Percentiles rank a stretch among this genome's conserved stretches.
phyloP scores from a whole-genome alignment of 2,329 filamentous ascomycete species.

The Claviceps pusilla region DNA sequence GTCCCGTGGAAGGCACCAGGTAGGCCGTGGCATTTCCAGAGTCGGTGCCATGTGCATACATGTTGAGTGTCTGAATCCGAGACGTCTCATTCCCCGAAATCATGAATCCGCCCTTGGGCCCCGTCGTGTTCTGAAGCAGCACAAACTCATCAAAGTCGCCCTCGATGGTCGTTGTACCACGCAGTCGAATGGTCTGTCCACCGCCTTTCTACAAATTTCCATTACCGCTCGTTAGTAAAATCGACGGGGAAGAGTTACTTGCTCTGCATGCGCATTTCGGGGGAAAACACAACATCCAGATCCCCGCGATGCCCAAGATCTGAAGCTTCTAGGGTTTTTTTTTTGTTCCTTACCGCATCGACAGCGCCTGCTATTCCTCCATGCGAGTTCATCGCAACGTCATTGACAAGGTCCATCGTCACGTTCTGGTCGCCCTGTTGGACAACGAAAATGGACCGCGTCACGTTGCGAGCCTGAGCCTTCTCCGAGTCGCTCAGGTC shows the following conservation, averaged over 20 bases:
- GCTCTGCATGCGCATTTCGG: too few species aligned
- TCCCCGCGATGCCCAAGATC: too few species aligned
- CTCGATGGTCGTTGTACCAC: conserved; percentile 48
- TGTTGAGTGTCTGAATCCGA: conserved; percentile 51
- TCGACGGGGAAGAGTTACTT: too few species aligned
- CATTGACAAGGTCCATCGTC: conserved; percentile 40
- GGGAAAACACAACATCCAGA: too few species aligned
- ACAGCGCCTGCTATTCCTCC: conserved; percentile 37
- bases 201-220: conserved; percentile 31
- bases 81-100: conserved; percentile 49
- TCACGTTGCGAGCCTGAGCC: conserved; percentile 58
- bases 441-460: conserved; percentile 58
- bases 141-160: conserved; percentile 65
- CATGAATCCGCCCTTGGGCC: conserved; percentile 32
- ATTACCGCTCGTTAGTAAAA: neutral
- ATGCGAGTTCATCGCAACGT: conserved; percentile 33
- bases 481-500: conserved; percentile 44
- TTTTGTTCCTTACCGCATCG: conserved; percentile 23
- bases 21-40: conserved; percentile 64
- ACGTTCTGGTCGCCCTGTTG: conserved; percentile 53
- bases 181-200: conserved; percentile 46
- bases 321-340: too few species aligned
- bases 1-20: conserved; percentile 52
- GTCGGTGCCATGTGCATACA: conserved; percentile 48
- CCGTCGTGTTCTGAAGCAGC: conserved; percentile 41